These are phyloP conservation scores for Fusarium tricinctum DNA, from an alignment of 2,329 filamentous ascomycete genomes.

Conservation along the genomic window DNA sequence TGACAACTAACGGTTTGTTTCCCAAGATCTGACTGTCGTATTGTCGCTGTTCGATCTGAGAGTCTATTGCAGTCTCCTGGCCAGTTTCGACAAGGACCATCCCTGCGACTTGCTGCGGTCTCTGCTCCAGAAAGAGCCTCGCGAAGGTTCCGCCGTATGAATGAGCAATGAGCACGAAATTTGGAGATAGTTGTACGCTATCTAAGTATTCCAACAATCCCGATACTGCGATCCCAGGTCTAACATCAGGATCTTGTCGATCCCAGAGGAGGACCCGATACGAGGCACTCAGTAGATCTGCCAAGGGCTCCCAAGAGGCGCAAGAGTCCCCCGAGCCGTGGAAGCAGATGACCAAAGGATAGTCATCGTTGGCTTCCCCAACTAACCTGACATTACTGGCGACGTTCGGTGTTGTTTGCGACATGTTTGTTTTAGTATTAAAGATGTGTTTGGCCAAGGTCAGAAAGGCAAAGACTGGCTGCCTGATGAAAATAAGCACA, in stretches of 20 bases:
- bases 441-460: background rate
- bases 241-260: constrained; percentile 8
- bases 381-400: background rate
- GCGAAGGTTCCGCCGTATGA: constrained; percentile 44
- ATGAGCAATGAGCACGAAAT: constrained; percentile 37
- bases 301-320: constrained; percentile 30
- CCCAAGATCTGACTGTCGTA: constrained; percentile 28
- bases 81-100: constrained; percentile 45
- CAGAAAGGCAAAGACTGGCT: background rate
- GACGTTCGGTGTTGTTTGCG: background rate
- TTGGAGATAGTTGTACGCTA: background rate
- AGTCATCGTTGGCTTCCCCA: background rate
- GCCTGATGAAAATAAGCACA: background rate
- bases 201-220: constrained; percentile 11
- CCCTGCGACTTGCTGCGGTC: constrained; percentile 29
- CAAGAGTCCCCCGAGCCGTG: constrained; percentile 44
- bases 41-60: constrained; percentile 28
- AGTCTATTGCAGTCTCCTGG: constrained; percentile 38
- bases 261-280: constrained; percentile 39
- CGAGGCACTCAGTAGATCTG: constrained; percentile 6
- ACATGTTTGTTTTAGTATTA: constrained; percentile 2
- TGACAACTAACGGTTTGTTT: constrained; percentile 35
- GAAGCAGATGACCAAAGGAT: constrained; percentile 40
- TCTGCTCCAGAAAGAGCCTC: constrained; percentile 32
- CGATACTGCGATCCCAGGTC: background rate